Evolutionary conservation across 1,284 basidiomycete species (phyloP), one percentile per base, ranked within the genome.

Genomic region (Phaffia rhodozyma): DNA sequence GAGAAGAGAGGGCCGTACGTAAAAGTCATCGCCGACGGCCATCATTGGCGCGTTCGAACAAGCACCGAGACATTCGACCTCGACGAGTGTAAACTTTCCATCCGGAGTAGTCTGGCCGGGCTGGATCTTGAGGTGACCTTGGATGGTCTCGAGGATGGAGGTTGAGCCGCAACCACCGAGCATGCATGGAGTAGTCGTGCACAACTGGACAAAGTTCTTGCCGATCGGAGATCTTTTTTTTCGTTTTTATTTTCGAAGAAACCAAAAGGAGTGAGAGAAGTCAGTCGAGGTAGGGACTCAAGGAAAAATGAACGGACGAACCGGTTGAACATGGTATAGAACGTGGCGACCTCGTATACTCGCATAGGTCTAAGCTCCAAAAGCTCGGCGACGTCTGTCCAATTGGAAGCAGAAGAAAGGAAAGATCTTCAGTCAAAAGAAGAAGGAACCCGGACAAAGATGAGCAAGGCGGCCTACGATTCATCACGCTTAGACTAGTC

Each of bases 1-100:
- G 55, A 69, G 58, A 50, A 30, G 55, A 69, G 58, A 50, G 30
- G 32, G 27, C 79, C 86, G 68, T 71, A 90, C 89, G 76, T 93
- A 98, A 80, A 89, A 99, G 75, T 97, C 91, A 73, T 98, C 96
- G 60, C 88, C 88, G 73, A 98, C 83, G 70, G 88, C 92, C 76
- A 98, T 81, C 94, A 98, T 99, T 16, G 94, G 94, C n/a, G 96
- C 96, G 77, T 97, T 99, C 70, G 88, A 89, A 78, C 94, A 99
- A 58, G 94, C 96, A 66, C 93, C 94, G 71, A 97, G 86, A 77
- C 94, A 99, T 78, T 98, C 94, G 52, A 98, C 94, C 77, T 99
- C 94, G 67, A 98, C 83, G 57, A 98, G 84, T 7, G 96, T 97
- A 77, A 97, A 99, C 77, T 94, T 93, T 62, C 91, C 89, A 75